Conservation (phyloP, 306 rosid species). For the Canavalia gladiata region DNA sequence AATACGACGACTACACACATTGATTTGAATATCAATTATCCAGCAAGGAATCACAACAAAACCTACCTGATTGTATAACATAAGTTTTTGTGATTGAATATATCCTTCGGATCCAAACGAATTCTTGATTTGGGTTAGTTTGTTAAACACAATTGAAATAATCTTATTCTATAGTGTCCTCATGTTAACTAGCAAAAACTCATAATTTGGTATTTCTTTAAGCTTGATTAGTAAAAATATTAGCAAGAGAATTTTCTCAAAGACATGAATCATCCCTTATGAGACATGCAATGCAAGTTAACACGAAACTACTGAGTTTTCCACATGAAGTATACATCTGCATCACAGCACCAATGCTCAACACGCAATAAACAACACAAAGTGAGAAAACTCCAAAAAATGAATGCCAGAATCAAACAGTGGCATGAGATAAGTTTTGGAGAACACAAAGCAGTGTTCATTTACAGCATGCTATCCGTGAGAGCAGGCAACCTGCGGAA, state of each 20-base stretch:
- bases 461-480: conserved; percentile 86
- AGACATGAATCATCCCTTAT: too few species aligned
- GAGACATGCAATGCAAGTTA: neutral
- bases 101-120: too few species aligned
- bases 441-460: conserved; percentile 5
- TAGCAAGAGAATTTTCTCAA: neutral
- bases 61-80: neutral
- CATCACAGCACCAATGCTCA: neutral
- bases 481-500: conserved; percentile 88
- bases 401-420: conserved; percentile 28
- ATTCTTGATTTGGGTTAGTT: neutral
- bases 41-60: neutral
- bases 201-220: neutral
- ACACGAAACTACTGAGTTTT: conserved; percentile 19
- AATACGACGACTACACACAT: too few species aligned
- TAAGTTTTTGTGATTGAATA: too few species aligned
- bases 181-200: neutral
- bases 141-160: neutral
- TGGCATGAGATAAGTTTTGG: conserved; percentile 24
- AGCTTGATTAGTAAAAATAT: neutral
- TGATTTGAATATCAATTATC: too few species aligned
- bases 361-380: conserved; percentile 42
- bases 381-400: conserved; percentile 32
- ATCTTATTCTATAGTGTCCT: neutral
- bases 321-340: conserved; percentile 26